Conservation (phyloP, 2,329 filamentous ascomycete species). For the Colletotrichum lupini region DNA sequence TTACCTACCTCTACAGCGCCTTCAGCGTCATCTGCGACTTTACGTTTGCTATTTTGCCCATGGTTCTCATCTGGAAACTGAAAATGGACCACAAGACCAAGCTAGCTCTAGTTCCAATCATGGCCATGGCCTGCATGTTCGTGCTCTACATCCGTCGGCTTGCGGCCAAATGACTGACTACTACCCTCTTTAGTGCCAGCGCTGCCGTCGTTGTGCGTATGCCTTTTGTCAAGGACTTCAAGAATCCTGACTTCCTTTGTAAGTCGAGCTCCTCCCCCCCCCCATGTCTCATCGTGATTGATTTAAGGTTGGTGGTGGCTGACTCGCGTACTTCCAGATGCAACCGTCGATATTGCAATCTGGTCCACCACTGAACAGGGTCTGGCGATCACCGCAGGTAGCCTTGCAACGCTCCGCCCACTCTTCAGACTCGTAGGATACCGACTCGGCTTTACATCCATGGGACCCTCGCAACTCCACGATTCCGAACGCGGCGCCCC, state of each 20-base stretch:
- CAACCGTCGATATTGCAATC: constrained; percentile 57
- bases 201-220: constrained; percentile 55
- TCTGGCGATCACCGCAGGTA: constrained; percentile 60
- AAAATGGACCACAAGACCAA: constrained; percentile 66
- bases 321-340: constrained; percentile 40
- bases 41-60: constrained; percentile 63
- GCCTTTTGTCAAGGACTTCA: constrained; percentile 50
- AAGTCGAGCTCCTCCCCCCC: constrained; percentile 34
- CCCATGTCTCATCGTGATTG: background rate
- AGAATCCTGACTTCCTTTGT: constrained; percentile 57
- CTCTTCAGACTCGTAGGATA: constrained; percentile 49
- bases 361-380: constrained; percentile 61
- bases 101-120: constrained; percentile 60
- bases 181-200: constrained; percentile 48
- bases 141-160: constrained; percentile 31
- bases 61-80: constrained; percentile 65
- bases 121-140: constrained; percentile 67
- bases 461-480: constrained; percentile 23
- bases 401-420: constrained; percentile 59
- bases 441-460: constrained; percentile 43
- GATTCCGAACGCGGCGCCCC: constrained; percentile 19
- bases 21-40: constrained; percentile 63
- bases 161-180: constrained; percentile 3
- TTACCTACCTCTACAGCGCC: constrained; percentile 64
- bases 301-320: constrained; percentile 11